Percentiles rank a stretch among this genome's conserved stretches.
Conservation (phyloP, 148 eudicot genomes). For the Persicaria maculosa region DNA sequence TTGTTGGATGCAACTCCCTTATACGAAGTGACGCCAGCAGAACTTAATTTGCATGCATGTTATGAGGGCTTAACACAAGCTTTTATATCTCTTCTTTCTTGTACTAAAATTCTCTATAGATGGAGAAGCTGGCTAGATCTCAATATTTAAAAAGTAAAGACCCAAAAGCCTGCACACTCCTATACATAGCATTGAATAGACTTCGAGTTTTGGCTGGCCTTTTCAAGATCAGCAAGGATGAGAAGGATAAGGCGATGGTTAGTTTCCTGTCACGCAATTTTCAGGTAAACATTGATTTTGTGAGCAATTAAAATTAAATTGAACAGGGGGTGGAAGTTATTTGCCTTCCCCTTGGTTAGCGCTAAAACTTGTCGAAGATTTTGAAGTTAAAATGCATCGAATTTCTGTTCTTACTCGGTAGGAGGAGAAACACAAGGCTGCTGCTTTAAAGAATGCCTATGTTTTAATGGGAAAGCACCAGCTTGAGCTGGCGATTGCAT, state of each 20-base stretch:
- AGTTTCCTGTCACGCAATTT: slow-evolving; percentile 88
- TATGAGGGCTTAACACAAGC: slow-evolving; percentile 18
- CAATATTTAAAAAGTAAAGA: slow-evolving; percentile 80
- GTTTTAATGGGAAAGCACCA: slow-evolving; percentile 97
- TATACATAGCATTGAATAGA: slow-evolving; percentile 86
- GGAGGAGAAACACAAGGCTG: slow-evolving; percentile 96
- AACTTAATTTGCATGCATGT: neutral
- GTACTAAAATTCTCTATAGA: slow-evolving; percentile 35
- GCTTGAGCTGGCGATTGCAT: slow-evolving; percentile 84
- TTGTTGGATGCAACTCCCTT: neutral
- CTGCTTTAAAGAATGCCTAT: slow-evolving; percentile 96
- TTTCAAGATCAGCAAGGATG: slow-evolving; percentile 90
- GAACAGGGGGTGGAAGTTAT: neutral
- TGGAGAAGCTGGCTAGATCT: slow-evolving; percentile 94
- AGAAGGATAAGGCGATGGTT: slow-evolving; percentile 90
- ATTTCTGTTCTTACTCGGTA: slow-evolving; percentile 19
- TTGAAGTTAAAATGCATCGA: neutral
- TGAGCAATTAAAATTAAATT: neutral
- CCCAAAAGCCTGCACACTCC: slow-evolving; percentile 88
- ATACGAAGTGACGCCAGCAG: neutral
- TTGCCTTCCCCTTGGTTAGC: neutral
- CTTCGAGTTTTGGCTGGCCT: slow-evolving; percentile 92
- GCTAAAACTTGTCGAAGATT: neutral
- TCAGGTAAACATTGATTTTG: slow-evolving; percentile 41
- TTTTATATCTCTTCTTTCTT: slow-evolving; percentile 8